Evolutionary conservation across 108 stramenopile species (phyloP).

Genomic region (Fragilaria radians): DNA sequence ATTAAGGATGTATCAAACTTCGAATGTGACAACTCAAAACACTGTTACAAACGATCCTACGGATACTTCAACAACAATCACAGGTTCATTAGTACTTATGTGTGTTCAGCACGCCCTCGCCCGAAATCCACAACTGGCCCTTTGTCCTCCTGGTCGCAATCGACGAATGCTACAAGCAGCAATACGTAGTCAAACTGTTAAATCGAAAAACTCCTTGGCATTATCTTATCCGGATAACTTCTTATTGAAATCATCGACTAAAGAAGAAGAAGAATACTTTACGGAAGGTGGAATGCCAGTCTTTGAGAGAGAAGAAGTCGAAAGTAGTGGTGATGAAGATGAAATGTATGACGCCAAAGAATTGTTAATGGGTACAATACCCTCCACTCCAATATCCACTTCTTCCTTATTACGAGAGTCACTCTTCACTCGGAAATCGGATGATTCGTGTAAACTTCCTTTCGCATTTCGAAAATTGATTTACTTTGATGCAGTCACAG

Average conservation of each 20-base stretch:
- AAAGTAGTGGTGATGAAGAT: slow-evolving; percentile 59
- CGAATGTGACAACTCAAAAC: too few species aligned
- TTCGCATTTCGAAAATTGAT: slow-evolving; percentile 71
- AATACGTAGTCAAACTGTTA: slow-evolving; percentile 17
- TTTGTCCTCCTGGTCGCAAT: slow-evolving; percentile 72
- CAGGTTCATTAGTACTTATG: slow-evolving; percentile 44
- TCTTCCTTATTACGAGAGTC: slow-evolving; percentile 33
- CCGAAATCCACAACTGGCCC: slow-evolving; percentile 64
- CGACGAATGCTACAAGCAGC: slow-evolving; percentile 33
- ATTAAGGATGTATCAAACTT: too few species aligned
- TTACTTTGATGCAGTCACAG: slow-evolving; percentile 68
- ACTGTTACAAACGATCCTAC: too few species aligned
- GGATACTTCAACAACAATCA: too few species aligned
- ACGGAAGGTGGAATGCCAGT: slow-evolving; percentile 24
- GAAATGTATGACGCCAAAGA: slow-evolving; percentile 26
- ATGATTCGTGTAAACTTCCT: slow-evolving; percentile 47
- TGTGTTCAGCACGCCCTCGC: slow-evolving; percentile 62
- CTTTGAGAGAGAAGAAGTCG: slow-evolving; percentile 38
- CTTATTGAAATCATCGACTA: slow-evolving; percentile 19
- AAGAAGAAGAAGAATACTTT: slow-evolving; percentile 39
- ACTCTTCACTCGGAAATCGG: slow-evolving; percentile 35
- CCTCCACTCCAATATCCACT: slow-evolving; percentile 9
- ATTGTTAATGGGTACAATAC: slow-evolving; percentile 15
- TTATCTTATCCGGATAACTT: neutral
- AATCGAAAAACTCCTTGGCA: neutral